These are phyloP conservation scores for Halenospora varia DNA, from an alignment of 495 filamentous ascomycete species.

Conservation along the genomic window DNA sequence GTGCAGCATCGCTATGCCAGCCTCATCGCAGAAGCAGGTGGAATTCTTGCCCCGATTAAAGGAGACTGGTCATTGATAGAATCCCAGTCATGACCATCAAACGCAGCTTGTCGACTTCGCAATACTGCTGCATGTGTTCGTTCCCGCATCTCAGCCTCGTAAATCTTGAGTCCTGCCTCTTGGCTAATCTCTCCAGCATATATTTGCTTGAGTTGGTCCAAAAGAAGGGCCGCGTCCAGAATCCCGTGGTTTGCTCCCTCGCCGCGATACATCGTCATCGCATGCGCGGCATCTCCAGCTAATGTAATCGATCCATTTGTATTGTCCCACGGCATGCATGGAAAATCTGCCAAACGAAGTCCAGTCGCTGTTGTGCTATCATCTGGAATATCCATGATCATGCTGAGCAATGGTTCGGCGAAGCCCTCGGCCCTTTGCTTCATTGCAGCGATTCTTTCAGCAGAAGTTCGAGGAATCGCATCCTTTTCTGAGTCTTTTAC, in stretches of 20 bases:
- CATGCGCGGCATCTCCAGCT: slow-evolving; percentile 28
- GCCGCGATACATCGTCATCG: slow-evolving; percentile 32
- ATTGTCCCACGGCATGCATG: slow-evolving; percentile 27
- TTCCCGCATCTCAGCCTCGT: slow-evolving; percentile 28
- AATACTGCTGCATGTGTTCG: slow-evolving; percentile 17
- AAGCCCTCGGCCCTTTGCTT: slow-evolving; percentile 14
- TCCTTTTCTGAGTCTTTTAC: slow-evolving; percentile 7
- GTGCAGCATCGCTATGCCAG: too few relatives aligned
- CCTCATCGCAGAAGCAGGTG: neutral
- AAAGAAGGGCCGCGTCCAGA: slow-evolving; percentile 26
- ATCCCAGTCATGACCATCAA: slow-evolving; percentile 11
- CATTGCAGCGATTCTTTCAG: neutral
- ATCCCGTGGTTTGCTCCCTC: slow-evolving; percentile 31
- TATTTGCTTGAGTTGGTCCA: slow-evolving; percentile 16
- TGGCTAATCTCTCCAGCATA: slow-evolving; percentile 22
- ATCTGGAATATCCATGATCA: slow-evolving; percentile 35
- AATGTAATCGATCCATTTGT: slow-evolving; percentile 22
- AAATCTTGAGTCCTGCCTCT: slow-evolving; percentile 12
- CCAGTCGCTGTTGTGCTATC: slow-evolving; percentile 27
- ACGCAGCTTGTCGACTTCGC: slow-evolving; percentile 6
- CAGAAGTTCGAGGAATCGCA: neutral
- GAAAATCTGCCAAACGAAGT: slow-evolving; percentile 33
- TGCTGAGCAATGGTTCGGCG: slow-evolving; percentile 30
- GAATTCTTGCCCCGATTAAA: slow-evolving; percentile 3
- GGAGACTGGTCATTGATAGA: slow-evolving; percentile 4